Base-by-base conservation (phyloP, 768 basidiomycete genomes). In the Leccinellum albellum region DNA sequence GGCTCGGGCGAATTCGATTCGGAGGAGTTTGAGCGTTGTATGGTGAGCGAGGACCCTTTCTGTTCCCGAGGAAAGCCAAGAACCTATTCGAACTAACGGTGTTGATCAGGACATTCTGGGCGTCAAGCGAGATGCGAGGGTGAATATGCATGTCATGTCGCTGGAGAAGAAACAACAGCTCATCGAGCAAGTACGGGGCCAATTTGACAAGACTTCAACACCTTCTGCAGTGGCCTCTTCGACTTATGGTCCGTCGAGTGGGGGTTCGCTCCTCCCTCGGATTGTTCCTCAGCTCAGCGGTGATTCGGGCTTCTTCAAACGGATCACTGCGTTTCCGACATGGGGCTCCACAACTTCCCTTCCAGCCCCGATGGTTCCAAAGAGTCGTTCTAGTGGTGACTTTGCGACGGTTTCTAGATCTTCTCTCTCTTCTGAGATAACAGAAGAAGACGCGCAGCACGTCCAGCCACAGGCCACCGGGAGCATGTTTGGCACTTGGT, bases 241-340 rank as follows among this genome's bases (percentile, higher is more conserved):
- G 13, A 83, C 85, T 0, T 83, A 81, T 64, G 84, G 86, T 1
- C 83, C 88, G 4, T 77, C 86, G 6, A 83, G 79, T 57, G 73
- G 79, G 8, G 73, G 79, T 13, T 74, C 76, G 15, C 65, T 88
- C n/a, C 67, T 89, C 4, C 85, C 88, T 49, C 82, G 82, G 24
- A 76, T 91, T 9, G 81, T 84, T 33, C 88, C 89, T 24, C 89
- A 91, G 59, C 71, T 89, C 2, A 88, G 87, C n/a, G 88, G 89
- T 9, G 87, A 88, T 58, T 73, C 78, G n/a, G 74, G 82, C 33
- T 62, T 88, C 15, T 82, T 90, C 67, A 84, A 82, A 54, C 82
- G 89, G 17, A 80, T 88, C 49, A 91, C 88, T 0, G 75, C 87
- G 1, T 68, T 70, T 63, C 70, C 80, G 8, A 80, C 80, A 3